These are phyloP conservation scores for Nicotiana noctiflora DNA, from an alignment of 257 asterid genomes.

Conservation along the genomic window DNA sequence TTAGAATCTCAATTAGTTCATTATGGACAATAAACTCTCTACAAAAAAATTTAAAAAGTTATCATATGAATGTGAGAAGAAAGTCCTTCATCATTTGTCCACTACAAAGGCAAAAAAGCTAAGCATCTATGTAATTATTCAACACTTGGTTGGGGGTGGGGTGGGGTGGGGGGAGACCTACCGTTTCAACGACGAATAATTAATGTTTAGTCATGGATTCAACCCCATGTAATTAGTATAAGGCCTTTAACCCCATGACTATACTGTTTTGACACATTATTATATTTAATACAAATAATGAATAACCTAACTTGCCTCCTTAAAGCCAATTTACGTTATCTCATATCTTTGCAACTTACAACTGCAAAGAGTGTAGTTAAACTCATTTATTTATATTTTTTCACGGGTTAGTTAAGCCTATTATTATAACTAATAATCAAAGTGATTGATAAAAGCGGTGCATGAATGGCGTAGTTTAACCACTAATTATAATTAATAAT, in stretches of 20 bases:
- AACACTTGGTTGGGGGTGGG: too few relatives aligned
- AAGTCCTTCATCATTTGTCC: conserved; percentile 44
- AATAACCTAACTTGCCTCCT: conserved; percentile 10
- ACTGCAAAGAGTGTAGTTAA: not conserved
- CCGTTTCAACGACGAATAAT: too few relatives aligned
- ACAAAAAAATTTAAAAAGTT: conserved; percentile 13
- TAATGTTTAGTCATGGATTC: too few relatives aligned
- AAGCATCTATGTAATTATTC: conserved; percentile 38
- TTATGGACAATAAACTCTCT: conserved; percentile 33
- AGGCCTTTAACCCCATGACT: too few relatives aligned
- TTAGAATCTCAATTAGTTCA: conserved; percentile 31
- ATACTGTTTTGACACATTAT: not conserved
- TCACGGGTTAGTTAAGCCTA: not conserved
- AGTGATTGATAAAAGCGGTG: not conserved
- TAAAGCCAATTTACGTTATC: conserved; percentile 7
- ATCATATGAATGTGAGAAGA: conserved; percentile 46
- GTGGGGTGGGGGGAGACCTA: too few relatives aligned
- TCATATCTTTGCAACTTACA: not conserved
- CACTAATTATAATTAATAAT: conserved; percentile 19
- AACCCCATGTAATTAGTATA: too few relatives aligned
- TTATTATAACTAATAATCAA: not conserved
- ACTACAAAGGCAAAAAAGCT: conserved; percentile 28
- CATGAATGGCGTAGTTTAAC: conserved; percentile 1
- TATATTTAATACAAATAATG: not conserved
- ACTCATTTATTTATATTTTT: not conserved